Conservation (phyloP, 768 basidiomycete species). For the Cyclocybe aegerita region DNA sequence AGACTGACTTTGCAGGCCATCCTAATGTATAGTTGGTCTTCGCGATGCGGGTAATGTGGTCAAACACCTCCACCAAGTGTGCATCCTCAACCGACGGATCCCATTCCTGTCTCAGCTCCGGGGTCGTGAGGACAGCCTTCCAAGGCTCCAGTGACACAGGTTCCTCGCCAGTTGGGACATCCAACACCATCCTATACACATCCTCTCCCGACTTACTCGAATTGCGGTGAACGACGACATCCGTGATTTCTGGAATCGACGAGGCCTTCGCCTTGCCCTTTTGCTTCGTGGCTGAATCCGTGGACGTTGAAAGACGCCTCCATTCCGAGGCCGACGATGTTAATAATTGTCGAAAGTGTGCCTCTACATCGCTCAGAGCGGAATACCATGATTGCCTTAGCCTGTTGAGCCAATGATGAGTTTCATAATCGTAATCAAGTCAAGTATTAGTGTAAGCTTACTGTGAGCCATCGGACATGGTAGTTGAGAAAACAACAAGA, state of each 20-base stretch:
- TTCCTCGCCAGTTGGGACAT: conserved; percentile 70
- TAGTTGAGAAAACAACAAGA: conserved; percentile 1
- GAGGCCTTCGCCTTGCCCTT: conserved; percentile 64
- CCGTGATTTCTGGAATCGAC: conserved; percentile 56
- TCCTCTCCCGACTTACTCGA: conserved; percentile 67
- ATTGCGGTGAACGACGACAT: conserved; percentile 80
- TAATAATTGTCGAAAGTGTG: conserved; percentile 76
- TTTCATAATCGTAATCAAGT: not conserved
- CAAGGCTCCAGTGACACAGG: conserved; percentile 67
- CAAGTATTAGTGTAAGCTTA: conserved; percentile 3
- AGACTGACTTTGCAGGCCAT: conserved; percentile 92
- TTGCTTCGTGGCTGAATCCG: conserved; percentile 37
- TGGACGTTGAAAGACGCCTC: conserved; percentile 68
- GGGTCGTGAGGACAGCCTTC: conserved; percentile 80
- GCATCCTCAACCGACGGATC: conserved; percentile 91
- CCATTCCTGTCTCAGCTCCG: conserved; percentile 89
- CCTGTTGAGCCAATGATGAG: conserved; percentile 35
- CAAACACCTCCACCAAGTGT: conserved; percentile 81
- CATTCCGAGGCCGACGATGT: conserved; percentile 75
- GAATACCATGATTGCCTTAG: conserved; percentile 81
- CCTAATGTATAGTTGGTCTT: conserved; percentile 92
- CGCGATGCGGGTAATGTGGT: conserved; percentile 79
- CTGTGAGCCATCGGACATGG: conserved; percentile 35
- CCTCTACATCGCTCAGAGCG: conserved; percentile 72
- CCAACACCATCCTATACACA: conserved; percentile 80